Evolutionary conservation across 768 basidiomycete genomes (phyloP).

Genomic region (Boletus vermiculosoides): DNA sequence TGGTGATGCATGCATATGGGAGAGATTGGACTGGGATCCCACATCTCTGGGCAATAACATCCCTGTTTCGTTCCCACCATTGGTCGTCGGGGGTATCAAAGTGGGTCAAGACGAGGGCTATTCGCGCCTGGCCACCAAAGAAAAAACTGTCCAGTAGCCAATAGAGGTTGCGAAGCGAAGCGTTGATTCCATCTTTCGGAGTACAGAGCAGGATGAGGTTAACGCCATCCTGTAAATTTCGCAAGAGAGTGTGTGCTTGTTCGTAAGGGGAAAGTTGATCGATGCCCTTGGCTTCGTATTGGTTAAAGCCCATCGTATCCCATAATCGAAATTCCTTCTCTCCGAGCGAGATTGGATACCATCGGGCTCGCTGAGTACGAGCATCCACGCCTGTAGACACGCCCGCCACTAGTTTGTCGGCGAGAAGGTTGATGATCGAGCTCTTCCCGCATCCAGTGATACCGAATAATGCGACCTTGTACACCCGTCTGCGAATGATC

Average conservation of each 20-base stretch:
- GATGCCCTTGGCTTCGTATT: constrained; percentile 14
- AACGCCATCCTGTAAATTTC: constrained; percentile 34
- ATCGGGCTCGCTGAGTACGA: constrained; percentile 33
- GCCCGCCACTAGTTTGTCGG: constrained; percentile 25
- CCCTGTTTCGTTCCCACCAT: constrained; percentile 41
- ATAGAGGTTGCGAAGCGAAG: constrained; percentile 38
- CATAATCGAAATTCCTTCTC: constrained; percentile 28
- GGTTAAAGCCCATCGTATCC: constrained; percentile 37
- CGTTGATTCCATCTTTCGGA: constrained; percentile 38
- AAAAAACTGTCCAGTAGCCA: constrained; percentile 38
- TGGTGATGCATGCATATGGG: constrained; percentile 21
- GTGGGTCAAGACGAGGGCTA: constrained; percentile 41
- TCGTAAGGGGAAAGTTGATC: constrained; percentile 24
- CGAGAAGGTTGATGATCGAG: constrained; percentile 31
- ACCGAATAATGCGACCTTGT: constrained; percentile 29
- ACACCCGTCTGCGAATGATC: constrained; percentile 16
- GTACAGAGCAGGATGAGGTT: constrained; percentile 41
- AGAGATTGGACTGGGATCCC: constrained; percentile 9
- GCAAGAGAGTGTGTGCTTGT: constrained; percentile 35
- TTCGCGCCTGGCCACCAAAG: constrained; percentile 35
- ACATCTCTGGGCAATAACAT: constrained; percentile 16
- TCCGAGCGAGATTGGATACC: constrained; percentile 20
- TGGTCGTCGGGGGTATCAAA: constrained; percentile 32
- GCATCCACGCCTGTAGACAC: constrained; percentile 31
- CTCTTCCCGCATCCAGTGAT: constrained; percentile 33